Conservation (phyloP, 768 basidiomycete species). For the Mrakia gelida region DNA sequence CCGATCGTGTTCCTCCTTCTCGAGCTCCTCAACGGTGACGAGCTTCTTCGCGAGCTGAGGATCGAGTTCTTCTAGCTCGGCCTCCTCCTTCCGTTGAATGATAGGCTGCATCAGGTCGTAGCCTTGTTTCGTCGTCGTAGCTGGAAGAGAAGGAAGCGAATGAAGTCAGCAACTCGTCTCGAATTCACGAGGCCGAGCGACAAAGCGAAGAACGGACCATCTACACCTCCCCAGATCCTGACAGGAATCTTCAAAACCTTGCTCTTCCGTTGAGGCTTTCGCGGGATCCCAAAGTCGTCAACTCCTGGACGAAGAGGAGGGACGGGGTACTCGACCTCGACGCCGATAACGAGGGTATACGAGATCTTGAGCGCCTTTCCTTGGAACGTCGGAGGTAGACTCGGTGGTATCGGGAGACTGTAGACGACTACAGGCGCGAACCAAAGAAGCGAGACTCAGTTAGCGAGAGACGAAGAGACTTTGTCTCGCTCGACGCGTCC, state of each 20-base stretch:
- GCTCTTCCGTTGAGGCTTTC: constrained; percentile 51
- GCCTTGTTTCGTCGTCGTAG: constrained; percentile 1
- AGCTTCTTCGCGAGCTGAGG: constrained; percentile 20
- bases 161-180: not conserved
- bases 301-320: constrained; percentile 42
- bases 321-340: constrained; percentile 60
- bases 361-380: constrained; percentile 79
- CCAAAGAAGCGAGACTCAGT: not conserved
- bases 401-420: constrained; percentile 65
- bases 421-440: constrained; percentile 62
- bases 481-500: not conserved
- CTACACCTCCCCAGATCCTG: constrained; percentile 80
- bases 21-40: not conserved
- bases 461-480: not conserved
- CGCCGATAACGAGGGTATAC: constrained; percentile 85
- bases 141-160: constrained; percentile 12
- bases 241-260: constrained; percentile 74
- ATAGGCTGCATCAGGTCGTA: constrained; percentile 86
- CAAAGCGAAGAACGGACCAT: constrained; percentile 52
- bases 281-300: constrained; percentile 36
- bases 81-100: constrained; percentile 46
- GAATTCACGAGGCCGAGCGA: not conserved
- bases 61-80: constrained; percentile 37
- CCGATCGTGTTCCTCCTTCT: constrained; percentile 12
- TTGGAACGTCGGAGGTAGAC: constrained; percentile 83